Conservation (phyloP, 768 basidiomycete genomes). For the Gloeopeniophorella convolvens region DNA sequence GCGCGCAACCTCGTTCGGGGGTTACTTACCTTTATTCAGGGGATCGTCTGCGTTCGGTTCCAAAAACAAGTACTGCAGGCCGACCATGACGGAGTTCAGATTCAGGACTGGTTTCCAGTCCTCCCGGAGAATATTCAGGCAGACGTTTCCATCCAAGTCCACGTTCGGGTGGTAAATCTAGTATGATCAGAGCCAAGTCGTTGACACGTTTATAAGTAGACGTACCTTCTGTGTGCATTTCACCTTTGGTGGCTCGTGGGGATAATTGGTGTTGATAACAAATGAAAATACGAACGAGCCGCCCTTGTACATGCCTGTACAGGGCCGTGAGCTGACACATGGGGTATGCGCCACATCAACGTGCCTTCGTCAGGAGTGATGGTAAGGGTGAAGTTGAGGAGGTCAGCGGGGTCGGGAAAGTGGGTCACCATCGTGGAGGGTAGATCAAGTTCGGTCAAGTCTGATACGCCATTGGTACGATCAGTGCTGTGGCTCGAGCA, state of each 20-base stretch:
- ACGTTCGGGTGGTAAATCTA: slow-evolving; percentile 99
- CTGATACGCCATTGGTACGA: too few relatives aligned
- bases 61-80: slow-evolving; percentile 94
- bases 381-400: slow-evolving; percentile 93
- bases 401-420: slow-evolving; percentile 88
- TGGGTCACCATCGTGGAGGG: slow-evolving; percentile 94
- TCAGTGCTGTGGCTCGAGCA: not conserved
- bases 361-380: slow-evolving; percentile 96
- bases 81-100: slow-evolving; percentile 97
- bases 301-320: slow-evolving; percentile 94
- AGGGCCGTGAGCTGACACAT: not conserved
- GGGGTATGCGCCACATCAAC: not conserved
- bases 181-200: not conserved
- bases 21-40: slow-evolving; percentile 87
- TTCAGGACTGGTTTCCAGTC: slow-evolving; percentile 99
- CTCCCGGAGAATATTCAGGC: slow-evolving; percentile 95
- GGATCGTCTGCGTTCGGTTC: slow-evolving; percentile 99
- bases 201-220: not conserved
- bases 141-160: slow-evolving; percentile 96
- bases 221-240: slow-evolving; percentile 91
- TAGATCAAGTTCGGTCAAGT: slow-evolving; percentile 93
- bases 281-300: slow-evolving; percentile 93
- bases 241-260: slow-evolving; percentile 98
- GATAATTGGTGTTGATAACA: slow-evolving; percentile 95
- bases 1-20: not conserved